Percentiles rank a stretch among this genome's conserved stretches.
These are phyloP conservation scores for Aspergillus sojae DNA, from an alignment of 2,329 filamentous ascomycete genomes.

Conservation along the genomic window DNA sequence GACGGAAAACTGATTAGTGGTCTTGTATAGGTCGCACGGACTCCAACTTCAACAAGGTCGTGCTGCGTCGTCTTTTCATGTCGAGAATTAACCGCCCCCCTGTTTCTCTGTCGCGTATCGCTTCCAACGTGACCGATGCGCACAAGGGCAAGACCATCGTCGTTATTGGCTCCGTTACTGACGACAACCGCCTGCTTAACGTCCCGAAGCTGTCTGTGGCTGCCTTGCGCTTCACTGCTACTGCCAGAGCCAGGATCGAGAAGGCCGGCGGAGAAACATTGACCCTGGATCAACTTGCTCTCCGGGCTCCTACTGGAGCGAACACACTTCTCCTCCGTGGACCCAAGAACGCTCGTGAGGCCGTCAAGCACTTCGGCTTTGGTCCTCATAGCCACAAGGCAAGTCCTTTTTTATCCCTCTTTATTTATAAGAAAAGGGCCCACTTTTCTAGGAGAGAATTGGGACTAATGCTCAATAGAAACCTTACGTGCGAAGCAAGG, in stretches of 20 bases:
- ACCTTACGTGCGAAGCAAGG: slow-evolving; percentile 96
- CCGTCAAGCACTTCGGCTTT: slow-evolving; percentile 98
- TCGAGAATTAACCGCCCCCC: slow-evolving; percentile 97
- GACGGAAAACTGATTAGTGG: slow-evolving; percentile 21
- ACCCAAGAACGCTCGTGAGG: slow-evolving; percentile 97
- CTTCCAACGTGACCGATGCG: slow-evolving; percentile 63
- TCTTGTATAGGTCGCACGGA: slow-evolving; percentile 79
- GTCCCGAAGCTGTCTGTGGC: slow-evolving; percentile 92
- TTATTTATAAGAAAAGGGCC: neutral
- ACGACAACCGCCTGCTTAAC: slow-evolving; percentile 91
- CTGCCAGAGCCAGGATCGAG: slow-evolving; percentile 88
- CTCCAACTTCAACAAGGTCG: slow-evolving; percentile 96
- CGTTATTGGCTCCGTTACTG: slow-evolving; percentile 91
- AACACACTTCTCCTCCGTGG: slow-evolving; percentile 97
- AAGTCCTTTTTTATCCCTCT: slow-evolving; percentile 32
- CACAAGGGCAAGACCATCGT: slow-evolving; percentile 78
- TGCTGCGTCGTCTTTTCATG: slow-evolving; percentile 97
- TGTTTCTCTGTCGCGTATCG: slow-evolving; percentile 91
- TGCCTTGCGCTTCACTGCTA: slow-evolving; percentile 94
- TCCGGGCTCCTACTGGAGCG: slow-evolving; percentile 90
- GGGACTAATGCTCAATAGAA: slow-evolving; percentile 62
- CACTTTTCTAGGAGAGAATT: neutral
- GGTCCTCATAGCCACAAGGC: slow-evolving; percentile 98
- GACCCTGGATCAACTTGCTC: slow-evolving; percentile 95
- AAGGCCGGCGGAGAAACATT: slow-evolving; percentile 93